Evolutionary conservation across 169 alveolate genomes (phyloP).

Genomic region (Eimeria sp.): DNA sequence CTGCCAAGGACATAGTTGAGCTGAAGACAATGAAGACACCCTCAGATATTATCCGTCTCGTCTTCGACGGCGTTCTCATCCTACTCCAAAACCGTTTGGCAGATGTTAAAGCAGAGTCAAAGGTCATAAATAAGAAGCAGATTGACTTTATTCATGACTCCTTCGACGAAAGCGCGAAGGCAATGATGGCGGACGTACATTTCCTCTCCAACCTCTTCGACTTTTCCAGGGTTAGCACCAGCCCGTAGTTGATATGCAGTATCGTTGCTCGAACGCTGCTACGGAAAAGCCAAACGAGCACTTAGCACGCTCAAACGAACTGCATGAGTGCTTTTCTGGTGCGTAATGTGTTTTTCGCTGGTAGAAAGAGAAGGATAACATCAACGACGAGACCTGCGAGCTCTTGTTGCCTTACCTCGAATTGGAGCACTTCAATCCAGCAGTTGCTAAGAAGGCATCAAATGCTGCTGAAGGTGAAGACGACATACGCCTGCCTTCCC

Average conservation of each 20-base stretch:
- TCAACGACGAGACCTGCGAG: slow-evolving; percentile 98
- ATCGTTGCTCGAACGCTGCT: neutral
- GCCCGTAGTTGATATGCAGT: neutral
- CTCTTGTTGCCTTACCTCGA: slow-evolving; percentile 96
- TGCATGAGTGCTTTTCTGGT: neutral
- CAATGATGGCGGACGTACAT: slow-evolving; percentile 92
- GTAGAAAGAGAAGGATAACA: slow-evolving; percentile 93
- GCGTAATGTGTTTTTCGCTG: neutral
- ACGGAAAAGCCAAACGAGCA: neutral
- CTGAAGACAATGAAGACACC: slow-evolving; percentile 95
- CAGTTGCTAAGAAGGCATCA: slow-evolving; percentile 91
- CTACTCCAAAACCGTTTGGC: slow-evolving; percentile 88
- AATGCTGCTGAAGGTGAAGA: slow-evolving; percentile 87
- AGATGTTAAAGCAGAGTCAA: slow-evolving; percentile 85
- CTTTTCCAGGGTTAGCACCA: slow-evolving; percentile 89
- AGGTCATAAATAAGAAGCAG: slow-evolving; percentile 90
- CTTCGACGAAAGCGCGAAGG: slow-evolving; percentile 94
- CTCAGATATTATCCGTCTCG: slow-evolving; percentile 95
- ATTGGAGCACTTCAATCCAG: slow-evolving; percentile 87
- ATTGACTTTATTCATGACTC: slow-evolving; percentile 95
- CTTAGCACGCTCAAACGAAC: neutral
- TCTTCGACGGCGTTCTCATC: slow-evolving; percentile 95
- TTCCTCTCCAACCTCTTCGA: slow-evolving; percentile 93
- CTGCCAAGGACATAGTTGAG: slow-evolving; percentile 96
- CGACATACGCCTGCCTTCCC: neutral